Percentiles rank a stretch among this genome's conserved stretches.
Evolutionary conservation across 345 rosid genomes (phyloP).

Genomic region (Melaleuca quinquenervia): DNA sequence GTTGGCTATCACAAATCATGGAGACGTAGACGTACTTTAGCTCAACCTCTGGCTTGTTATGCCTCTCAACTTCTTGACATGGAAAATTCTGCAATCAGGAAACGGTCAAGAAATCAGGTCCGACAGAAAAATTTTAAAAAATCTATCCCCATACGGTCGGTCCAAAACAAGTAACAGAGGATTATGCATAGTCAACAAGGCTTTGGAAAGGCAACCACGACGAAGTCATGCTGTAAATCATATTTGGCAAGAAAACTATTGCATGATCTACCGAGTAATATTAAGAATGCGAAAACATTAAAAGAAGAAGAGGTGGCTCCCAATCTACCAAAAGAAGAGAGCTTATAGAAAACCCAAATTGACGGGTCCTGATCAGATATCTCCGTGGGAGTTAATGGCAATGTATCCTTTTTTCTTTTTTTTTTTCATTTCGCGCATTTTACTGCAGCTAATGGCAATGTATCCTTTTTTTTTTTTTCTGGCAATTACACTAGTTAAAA

Average conservation of each 20-base stretch:
- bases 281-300: neutral
- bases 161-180: neutral
- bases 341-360: neutral
- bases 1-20: neutral
- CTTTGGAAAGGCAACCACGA: neutral
- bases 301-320: neutral
- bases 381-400: neutral
- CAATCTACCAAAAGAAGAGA: neutral
- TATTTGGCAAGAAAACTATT: neutral
- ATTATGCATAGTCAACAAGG: neutral
- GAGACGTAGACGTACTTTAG: slow-evolving; percentile 56
- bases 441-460: neutral
- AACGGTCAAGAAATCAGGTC: neutral
- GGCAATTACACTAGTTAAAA: neutral
- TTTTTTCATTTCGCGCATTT: neutral
- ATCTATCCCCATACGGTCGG: neutral
- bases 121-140: neutral
- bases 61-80: slow-evolving; percentile 99
- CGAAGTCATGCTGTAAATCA: neutral
- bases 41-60: slow-evolving; percentile 99
- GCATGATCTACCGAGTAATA: neutral
- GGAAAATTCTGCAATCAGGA: slow-evolving; percentile 74
- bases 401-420: neutral
- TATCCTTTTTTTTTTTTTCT: neutral
- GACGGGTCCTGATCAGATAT: neutral